Evolutionary conservation across 2,329 filamentous ascomycete species (phyloP), one percentile per base, ranked within the genome.

Genomic region (Curvularia verruculosa): DNA sequence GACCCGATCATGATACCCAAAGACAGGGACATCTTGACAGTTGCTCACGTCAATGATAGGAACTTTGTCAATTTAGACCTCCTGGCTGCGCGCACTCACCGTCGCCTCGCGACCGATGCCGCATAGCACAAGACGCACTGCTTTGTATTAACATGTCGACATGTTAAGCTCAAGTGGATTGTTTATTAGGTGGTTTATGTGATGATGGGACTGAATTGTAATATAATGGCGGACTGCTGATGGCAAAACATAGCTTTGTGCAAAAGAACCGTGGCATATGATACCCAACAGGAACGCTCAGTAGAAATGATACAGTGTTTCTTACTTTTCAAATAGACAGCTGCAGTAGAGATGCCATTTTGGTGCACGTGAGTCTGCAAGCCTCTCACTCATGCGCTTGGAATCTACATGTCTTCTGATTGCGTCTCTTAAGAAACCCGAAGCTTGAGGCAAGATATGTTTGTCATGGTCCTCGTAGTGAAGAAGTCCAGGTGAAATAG

Each of bases 21-120:
- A 23, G 2, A 18, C 23, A 21, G 7, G 9, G n/a, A n/a, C 31
- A 36, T 24, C 29, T 29, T 52, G 40, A 60, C 19, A 21, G 21
- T 15, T 55, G 51, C 60, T 64, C 54, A 64, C 44, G 50, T 43
- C 19, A 48, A 45, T 46, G 34, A 34, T 51, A 65, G 63, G 62
- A 49, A 60, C 15, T 49, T 52, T 34, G 19, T 56, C 8, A 37
- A 49, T 28, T 36, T 54, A 26, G 57, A 52, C n/a, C 52, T 49
- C 28, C 48, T 46, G 39, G 45, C 52, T 23, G 46, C 54, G 24
- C 58, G 52, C 49, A 53, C 48, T 51, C 53, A 43, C 31, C 60
- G 52, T 46, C 21, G 40, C 9, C 63, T 49, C 49, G 49, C 44
- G 52, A 37, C 15, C 56, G 50, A 24, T 53, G 59, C 39, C 58